A percentile compares a stretch with the other conserved stretches of the same genome.
Evolutionary conservation across 352 stramenopile genomes (phyloP).

Genomic region (Phytophthora citrophthora): DNA sequence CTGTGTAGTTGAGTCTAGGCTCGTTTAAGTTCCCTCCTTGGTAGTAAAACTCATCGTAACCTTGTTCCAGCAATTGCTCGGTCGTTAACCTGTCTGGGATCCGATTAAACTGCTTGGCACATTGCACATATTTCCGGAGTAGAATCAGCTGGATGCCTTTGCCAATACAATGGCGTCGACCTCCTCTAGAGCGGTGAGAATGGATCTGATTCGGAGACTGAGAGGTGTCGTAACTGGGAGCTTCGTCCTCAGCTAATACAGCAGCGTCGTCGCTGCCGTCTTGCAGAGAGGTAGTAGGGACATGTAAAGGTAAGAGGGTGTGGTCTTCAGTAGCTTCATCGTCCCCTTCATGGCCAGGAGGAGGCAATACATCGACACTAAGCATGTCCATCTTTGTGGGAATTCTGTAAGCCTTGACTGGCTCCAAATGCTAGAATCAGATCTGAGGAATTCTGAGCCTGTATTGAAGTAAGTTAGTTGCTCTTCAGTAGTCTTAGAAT

Average conservation of each 20-base stretch:
- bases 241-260: constrained; percentile 22
- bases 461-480: constrained; percentile 12
- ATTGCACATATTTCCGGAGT: constrained; percentile 66
- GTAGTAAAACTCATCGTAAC: constrained; percentile 77
- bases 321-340: constrained; percentile 23
- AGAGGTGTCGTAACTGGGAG: constrained; percentile 21
- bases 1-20: constrained; percentile 55
- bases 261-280: constrained; percentile 28
- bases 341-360: constrained; percentile 26
- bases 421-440: constrained; percentile 3
- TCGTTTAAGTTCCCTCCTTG: constrained; percentile 65
- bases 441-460: constrained; percentile 6
- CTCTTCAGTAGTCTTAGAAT: constrained; percentile 27
- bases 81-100: constrained; percentile 57
- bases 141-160: constrained; percentile 67
- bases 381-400: constrained; percentile 29
- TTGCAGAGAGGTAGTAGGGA: constrained; percentile 15
- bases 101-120: constrained; percentile 52
- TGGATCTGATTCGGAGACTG: constrained; percentile 10
- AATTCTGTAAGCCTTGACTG: background rate
- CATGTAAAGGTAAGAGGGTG: constrained; percentile 24
- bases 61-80: constrained; percentile 69
- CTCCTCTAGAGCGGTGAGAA: constrained; percentile 7
- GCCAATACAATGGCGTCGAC: constrained; percentile 52
- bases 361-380: constrained; percentile 27